Evolutionary conservation across 1,139 yeast species (phyloP), one percentile per base, ranked within the genome.

Genomic region (Blastobotrys raffinosifermentans): DNA sequence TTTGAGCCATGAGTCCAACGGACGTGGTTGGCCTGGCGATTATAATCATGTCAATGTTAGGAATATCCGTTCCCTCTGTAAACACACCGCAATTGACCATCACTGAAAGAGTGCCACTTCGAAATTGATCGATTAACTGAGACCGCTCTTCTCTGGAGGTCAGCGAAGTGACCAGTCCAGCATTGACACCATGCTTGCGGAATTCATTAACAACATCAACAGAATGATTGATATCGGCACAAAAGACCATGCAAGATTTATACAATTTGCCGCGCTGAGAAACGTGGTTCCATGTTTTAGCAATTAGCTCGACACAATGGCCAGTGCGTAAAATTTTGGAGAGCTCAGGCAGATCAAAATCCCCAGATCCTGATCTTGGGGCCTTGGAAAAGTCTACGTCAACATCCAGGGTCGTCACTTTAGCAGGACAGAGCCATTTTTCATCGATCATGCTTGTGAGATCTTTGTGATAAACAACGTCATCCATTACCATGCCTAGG

Each of bases 41-140:
- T 33, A 89, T 66, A 6, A 89, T 64, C 19, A 87, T 80, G 55
- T 89, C 97, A 40, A 89, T 82, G 46, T 80, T 80, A 2, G 97
- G 97, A 16, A 89, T 80, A 60, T 89, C 97, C 0, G 97, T 86
- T 0, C 98, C 98, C 58, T 91, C 98, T 0, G 96, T 89, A 50
- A 89, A 81, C 2, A 89, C 86, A 17, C 82, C 86, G 53, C 95
- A 94, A 54, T 91, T 91, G 59, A 93, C 73, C 19, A 89, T 61
- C 0, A 91, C 94, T 3, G 81, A 76, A 19, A 84, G 68, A 13
- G 68, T 54, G 0, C 94, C 89, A 1, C 60, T 50, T 44, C 69
- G 72, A 54, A 89, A 89, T 32, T 73, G 80, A 2, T 66, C 61
- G 1, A 87, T 60, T 0, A 78, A 67, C 1, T 59, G 54, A 9